Evolutionary conservation across 2,329 filamentous ascomycete species (phyloP), one percentile per base, ranked within the genome.

Genomic region (Microdochium trichocladiopsis): DNA sequence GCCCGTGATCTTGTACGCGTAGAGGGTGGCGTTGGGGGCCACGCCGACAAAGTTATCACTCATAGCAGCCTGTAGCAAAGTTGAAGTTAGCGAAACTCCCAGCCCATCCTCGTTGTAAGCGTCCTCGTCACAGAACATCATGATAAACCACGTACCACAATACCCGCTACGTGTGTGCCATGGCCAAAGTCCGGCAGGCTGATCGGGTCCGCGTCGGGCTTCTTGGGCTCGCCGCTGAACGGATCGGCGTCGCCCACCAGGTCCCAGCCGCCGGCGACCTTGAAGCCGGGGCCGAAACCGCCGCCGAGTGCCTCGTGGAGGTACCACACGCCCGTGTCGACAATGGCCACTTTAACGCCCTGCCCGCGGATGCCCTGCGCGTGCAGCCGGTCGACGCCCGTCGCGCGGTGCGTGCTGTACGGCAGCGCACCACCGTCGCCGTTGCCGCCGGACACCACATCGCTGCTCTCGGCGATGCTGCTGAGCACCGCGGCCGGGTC

Each of bases 301-400:
- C 47, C 47, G 23, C 23, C 47, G 23, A 48, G 47, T 12, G 23
- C 47, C 24, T 6, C 14, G 41, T 50, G 48, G 2, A 14, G 18
- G 16, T 50, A 50, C 48, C 48, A 50, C 3, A 37, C 36, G 28
- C 48, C 48, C 16, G 48, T 50, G 28, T 60, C 58, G 2, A 59
- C 48, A 12, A 60, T 50, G 4, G 56, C 58, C 9, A 60, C 50
- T 3, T 53, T 53, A 25, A 59, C 53, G 12, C 57, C 58, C 36
- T 50, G 48, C 21, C 58, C 58, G 4, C 52, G 23, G 33, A 55
- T 55, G 25, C 57, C 58, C 25, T 58, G 52, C n/a, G 49, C 33
- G 25, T 52, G 58, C n/a, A 60, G 53, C 48, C 57, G 58, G 51
- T 59, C 56, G n/a, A 60, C 58, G 9, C 58, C 58, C 10, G 58